Base-by-base conservation (phyloP, 2,329 filamentous ascomycete genomes). In the Aspergillus pseudoviridinutans region DNA sequence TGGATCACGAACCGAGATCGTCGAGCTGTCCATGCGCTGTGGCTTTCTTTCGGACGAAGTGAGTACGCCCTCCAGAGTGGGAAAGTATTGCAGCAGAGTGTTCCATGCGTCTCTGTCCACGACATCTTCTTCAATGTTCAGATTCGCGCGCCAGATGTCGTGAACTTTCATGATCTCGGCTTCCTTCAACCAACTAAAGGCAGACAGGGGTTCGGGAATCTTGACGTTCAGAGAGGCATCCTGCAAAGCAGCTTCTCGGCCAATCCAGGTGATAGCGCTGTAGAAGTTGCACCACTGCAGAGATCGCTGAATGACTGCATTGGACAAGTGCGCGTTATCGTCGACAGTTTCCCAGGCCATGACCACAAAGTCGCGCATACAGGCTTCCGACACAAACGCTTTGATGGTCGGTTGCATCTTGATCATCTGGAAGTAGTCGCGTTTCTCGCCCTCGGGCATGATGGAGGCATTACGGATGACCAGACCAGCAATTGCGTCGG, bases 271-370 rank as follows among this genome's bases (percentile, higher is more conserved):
- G 5, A 80, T 67, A 4, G 71, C 73, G 57, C 73, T 79, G 63
- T 80, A 78, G 61, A 79, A 81, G 27, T 73, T 73, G 60, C 75
- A 78, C 79, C 79, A 81, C 29, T 75, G 71, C 49, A 76, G 72
- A 29, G 74, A 76, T 49, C 79, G 66, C 57, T 75, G 75, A 17
- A 78, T 61, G 8, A 79, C 72, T 0, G 78, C 75, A 61, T 79
- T 78, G 1, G 73, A 68, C 14, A 77, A 35, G 3, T 62, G 42
- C 4, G 71, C 71, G 35, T 71, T 60, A 54, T 80, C 68, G 32
- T 78, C 72, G 10, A 79, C 58, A 0, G 76, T 78, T 54, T 81
- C 78, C 78, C 78, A 80, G 5, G 73, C 71, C 55, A 79, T 67
- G 1, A 79, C 72, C 0, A 70, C 67, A 50, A 78, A 78, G n/a